A percentile compares a stretch with the other conserved stretches of the same genome.
These are phyloP conservation scores for Gossypium schwendimanii DNA, from an alignment of 441 rosid species.

Conservation along the genomic window DNA sequence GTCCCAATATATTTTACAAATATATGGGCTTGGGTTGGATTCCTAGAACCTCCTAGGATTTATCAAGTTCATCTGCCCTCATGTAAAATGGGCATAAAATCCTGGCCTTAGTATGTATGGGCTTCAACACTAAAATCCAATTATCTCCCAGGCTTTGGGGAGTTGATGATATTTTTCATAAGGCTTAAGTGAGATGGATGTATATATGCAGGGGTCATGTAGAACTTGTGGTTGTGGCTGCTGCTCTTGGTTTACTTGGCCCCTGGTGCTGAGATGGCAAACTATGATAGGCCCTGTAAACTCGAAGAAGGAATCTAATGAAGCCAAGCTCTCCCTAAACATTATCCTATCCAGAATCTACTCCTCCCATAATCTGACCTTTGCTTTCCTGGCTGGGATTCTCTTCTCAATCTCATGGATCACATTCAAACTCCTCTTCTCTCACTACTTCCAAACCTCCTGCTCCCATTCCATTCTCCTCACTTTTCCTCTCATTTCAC, in stretches of 20 bases:
- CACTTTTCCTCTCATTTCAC: not conserved
- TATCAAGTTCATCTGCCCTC: not conserved
- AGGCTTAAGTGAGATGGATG: too few relatives aligned
- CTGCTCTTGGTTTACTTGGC: not conserved
- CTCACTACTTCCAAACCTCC: not conserved
- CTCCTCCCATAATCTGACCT: constrained; percentile 19
- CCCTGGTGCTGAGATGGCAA: constrained; percentile 18
- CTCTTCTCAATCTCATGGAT: constrained; percentile 24
- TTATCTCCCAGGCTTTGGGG: not conserved
- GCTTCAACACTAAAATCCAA: not conserved
- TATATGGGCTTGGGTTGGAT: not conserved
- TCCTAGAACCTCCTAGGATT: not conserved
- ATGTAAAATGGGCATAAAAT: not conserved
- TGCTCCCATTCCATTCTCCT: not conserved
- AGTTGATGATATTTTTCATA: too few relatives aligned
- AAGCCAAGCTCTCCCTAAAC: constrained; percentile 16
- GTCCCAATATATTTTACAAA: too few relatives aligned
- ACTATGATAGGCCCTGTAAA: constrained; percentile 10
- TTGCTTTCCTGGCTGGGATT: constrained; percentile 16
- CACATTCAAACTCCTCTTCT: constrained; percentile 9
- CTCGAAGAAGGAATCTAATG: constrained; percentile 9
- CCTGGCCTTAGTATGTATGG: too few relatives aligned
- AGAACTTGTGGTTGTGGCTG: not conserved
- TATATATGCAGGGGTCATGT: too few relatives aligned
- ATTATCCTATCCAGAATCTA: constrained; percentile 47